These are phyloP conservation scores for Xanthoparmelia taractica DNA, from an alignment of 495 filamentous ascomycete species.

Conservation along the genomic window DNA sequence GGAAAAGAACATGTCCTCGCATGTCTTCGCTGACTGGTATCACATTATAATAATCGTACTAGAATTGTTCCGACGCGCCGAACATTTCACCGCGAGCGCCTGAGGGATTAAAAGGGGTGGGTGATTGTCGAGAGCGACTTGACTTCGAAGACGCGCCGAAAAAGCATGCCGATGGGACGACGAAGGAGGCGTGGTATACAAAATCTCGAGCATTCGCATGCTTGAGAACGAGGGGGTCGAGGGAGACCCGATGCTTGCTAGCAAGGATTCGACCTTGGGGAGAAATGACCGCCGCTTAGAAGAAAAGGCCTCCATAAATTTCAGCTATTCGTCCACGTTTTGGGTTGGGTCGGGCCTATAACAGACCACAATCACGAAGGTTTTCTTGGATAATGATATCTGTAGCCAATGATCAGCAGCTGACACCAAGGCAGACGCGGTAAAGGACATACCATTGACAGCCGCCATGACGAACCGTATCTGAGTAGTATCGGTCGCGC, in stretches of 20 bases:
- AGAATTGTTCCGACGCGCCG: constrained; percentile 1
- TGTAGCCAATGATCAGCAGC: constrained; percentile 33
- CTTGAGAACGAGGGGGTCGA: constrained; percentile 9
- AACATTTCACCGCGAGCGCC: constrained; percentile 11
- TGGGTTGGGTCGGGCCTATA: constrained; percentile 47
- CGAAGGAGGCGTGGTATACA: constrained; percentile 14
- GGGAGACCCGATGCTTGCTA: constrained; percentile 2
- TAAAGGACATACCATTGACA: constrained; percentile 73
- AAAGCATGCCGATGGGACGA: constrained; percentile 3
- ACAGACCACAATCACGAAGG: constrained; percentile 93
- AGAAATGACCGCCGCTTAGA: constrained; percentile 15
- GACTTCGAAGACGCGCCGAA: constrained; percentile 12
- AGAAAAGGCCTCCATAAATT: constrained; percentile 26
- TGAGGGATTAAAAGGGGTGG: constrained; percentile 5
- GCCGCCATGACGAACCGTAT: constrained; percentile 99
- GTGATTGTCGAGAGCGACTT: neutral
- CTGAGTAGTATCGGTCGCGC: constrained; percentile 94
- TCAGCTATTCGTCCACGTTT: constrained; percentile 24
- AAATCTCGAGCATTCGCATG: constrained; percentile 13
- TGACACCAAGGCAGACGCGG: neutral
- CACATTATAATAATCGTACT: constrained; percentile 17
- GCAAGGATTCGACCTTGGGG: constrained; percentile 4
- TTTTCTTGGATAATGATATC: constrained; percentile 99
- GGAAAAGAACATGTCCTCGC: constrained; percentile 3
- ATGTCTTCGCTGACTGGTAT: constrained; percentile 15